phyloP scores from a whole-genome alignment of 2,329 filamentous ascomycete species.

The Cladosporium velox region DNA sequence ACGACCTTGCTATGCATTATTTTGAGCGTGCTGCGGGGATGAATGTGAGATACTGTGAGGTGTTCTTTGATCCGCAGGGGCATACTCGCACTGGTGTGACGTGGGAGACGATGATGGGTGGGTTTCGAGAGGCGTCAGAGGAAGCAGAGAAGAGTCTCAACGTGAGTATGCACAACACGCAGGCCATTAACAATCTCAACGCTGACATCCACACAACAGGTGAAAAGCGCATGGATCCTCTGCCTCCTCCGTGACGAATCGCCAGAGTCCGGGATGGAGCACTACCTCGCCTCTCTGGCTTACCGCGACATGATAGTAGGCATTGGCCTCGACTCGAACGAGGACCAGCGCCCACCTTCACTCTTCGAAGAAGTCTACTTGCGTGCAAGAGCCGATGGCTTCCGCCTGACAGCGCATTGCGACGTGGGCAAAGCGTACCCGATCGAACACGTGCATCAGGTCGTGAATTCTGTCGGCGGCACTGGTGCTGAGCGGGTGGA shows the following conservation, averaged over 20 bases:
- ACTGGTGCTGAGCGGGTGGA: slow-evolving; percentile 44
- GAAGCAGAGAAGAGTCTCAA: slow-evolving; percentile 22
- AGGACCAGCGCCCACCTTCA: slow-evolving; percentile 48
- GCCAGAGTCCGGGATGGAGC: slow-evolving; percentile 42
- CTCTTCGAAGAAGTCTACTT: slow-evolving; percentile 48
- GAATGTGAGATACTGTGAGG: slow-evolving; percentile 46
- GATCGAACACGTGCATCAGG: slow-evolving; percentile 47
- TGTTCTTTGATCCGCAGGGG: slow-evolving; percentile 49
- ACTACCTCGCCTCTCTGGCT: slow-evolving; percentile 43
- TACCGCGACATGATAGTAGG: slow-evolving; percentile 49
- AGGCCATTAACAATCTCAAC: neutral
- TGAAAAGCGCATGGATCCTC: slow-evolving; percentile 40
- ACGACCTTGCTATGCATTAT: slow-evolving; percentile 46
- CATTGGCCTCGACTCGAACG: slow-evolving; percentile 52
- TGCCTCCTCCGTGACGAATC: slow-evolving; percentile 48
- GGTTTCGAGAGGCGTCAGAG: slow-evolving; percentile 34
- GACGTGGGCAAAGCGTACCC: slow-evolving; percentile 55
- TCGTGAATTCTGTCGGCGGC: slow-evolving; percentile 34
- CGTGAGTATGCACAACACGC: neutral
- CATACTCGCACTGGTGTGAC: slow-evolving; percentile 43
- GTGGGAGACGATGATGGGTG: slow-evolving; percentile 39
- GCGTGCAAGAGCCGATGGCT: slow-evolving; percentile 43
- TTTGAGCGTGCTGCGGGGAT: slow-evolving; percentile 37
- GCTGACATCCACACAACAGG: slow-evolving; percentile 2
- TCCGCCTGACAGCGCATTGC: slow-evolving; percentile 53